phyloP scores from a whole-genome alignment of 176 grass and related monocot species.

The Puya raimondii region DNA sequence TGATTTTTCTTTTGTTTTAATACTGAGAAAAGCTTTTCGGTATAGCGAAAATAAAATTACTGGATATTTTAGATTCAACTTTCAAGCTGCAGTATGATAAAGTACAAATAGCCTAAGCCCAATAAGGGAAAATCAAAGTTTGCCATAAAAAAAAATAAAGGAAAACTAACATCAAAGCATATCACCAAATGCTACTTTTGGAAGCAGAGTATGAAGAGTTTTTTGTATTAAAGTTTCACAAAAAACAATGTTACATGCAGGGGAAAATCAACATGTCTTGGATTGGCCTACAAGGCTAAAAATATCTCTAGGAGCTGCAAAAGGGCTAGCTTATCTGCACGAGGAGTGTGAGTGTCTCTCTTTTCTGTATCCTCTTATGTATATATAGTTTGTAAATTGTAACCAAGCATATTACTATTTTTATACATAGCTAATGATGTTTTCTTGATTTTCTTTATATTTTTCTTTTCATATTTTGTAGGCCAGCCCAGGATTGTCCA shows the following conservation, averaged over 20 bases:
- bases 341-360: constrained; percentile 13
- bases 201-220: not conserved
- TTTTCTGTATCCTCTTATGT: not conserved
- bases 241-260: not conserved
- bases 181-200: too few species aligned
- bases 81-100: too few species aligned
- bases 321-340: constrained; percentile 14
- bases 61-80: too few species aligned
- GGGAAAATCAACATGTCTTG: not conserved
- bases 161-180: too few species aligned
- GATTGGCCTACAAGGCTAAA: constrained; percentile 3
- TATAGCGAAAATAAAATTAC: too few species aligned
- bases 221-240: not conserved
- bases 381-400: not conserved
- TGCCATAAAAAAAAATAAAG: too few species aligned
- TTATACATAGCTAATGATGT: too few species aligned
- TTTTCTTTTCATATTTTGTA: not conserved
- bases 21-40: too few species aligned
- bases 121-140: too few species aligned
- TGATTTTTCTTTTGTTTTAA: too few species aligned
- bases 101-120: too few species aligned
- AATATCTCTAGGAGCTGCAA: constrained; percentile 7
- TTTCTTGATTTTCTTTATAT: not conserved
- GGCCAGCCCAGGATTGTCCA: constrained; percentile 10
- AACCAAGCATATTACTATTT: not conserved